phyloP scores from a whole-genome alignment of 2,329 filamentous ascomycete species.

The Coniella lustricola region DNA sequence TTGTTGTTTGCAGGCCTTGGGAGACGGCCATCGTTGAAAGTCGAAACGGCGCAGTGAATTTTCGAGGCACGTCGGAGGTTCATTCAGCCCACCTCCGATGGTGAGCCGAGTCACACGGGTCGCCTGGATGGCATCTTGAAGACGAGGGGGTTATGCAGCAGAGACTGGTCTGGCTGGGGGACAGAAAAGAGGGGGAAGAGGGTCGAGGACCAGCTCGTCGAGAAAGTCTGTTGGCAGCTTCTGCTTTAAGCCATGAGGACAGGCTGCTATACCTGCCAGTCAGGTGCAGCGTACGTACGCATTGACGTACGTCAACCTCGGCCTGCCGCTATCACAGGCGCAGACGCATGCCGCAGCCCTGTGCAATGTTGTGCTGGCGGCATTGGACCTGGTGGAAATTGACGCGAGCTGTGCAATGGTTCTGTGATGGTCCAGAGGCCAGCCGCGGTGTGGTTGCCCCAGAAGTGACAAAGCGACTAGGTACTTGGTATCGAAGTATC shows the following conservation, averaged over 20 bases:
- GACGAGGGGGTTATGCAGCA: not conserved
- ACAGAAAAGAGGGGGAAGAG: not conserved
- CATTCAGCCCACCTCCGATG: not conserved
- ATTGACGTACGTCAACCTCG: slow-evolving; percentile 3
- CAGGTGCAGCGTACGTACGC: slow-evolving; percentile 6
- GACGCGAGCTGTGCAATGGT: not conserved
- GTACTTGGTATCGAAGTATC: no score
- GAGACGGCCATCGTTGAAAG: no score
- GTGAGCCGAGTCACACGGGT: not conserved
- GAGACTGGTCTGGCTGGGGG: no score
- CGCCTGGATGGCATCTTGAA: not conserved
- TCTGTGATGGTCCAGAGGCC: no score
- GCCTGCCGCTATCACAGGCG: no score
- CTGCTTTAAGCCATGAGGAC: slow-evolving; percentile 5
- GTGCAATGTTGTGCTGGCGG: not conserved
- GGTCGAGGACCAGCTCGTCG: not conserved
- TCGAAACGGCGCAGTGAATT: no score
- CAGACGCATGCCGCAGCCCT: not conserved
- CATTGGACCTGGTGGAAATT: not conserved
- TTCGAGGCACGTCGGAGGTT: not conserved
- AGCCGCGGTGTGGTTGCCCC: no score
- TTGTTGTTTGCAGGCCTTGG: no score
- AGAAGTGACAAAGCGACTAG: no score
- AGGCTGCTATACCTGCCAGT: slow-evolving; percentile 7
- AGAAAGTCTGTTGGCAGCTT: slow-evolving; percentile 1